Conservation (phyloP, 164 flowering plant species). For the Piper longum region DNA sequence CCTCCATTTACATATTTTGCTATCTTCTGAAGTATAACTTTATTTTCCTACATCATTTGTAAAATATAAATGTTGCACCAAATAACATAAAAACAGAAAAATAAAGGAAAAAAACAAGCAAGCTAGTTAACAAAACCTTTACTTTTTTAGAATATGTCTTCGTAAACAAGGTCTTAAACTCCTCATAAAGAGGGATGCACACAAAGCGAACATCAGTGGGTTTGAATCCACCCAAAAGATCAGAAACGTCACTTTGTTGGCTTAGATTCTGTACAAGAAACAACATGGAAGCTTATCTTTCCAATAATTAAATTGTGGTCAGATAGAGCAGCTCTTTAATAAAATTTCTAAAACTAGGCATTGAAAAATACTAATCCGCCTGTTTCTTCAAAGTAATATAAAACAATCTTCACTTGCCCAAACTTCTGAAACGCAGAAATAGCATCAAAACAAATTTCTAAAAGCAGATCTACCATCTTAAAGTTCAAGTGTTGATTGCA, state of each 20-base stretch:
- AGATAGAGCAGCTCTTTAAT: too few relatives aligned
- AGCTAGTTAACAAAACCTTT: not conserved
- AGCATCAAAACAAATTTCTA: too few relatives aligned
- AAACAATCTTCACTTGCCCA: too few relatives aligned
- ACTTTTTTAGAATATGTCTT: slow-evolving; percentile 52
- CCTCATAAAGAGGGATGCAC: slow-evolving; percentile 62
- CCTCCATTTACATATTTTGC: slow-evolving; percentile 14
- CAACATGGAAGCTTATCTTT: too few relatives aligned
- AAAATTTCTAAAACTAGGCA: too few relatives aligned
- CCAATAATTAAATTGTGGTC: too few relatives aligned
- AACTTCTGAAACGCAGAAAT: too few relatives aligned
- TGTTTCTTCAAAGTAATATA: too few relatives aligned
- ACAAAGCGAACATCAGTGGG: slow-evolving; percentile 62
- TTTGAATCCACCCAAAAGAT: slow-evolving; percentile 85
- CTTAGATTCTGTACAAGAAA: slow-evolving; percentile 57
- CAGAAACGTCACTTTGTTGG: slow-evolving; percentile 93
- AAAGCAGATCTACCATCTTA: too few relatives aligned
- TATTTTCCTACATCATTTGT: slow-evolving; percentile 3
- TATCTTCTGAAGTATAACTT: slow-evolving; percentile 19
- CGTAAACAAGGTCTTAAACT: slow-evolving; percentile 49
- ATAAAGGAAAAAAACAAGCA: not conserved
- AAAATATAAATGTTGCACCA: not conserved
- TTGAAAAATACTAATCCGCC: too few relatives aligned
- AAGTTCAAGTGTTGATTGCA: too few relatives aligned
- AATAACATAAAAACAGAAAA: slow-evolving; percentile 1